A percentile compares a stretch with the other conserved stretches of the same genome.
These are phyloP conservation scores for Coffea canephora DNA, from an alignment of 257 asterid species.

Conservation along the genomic window DNA sequence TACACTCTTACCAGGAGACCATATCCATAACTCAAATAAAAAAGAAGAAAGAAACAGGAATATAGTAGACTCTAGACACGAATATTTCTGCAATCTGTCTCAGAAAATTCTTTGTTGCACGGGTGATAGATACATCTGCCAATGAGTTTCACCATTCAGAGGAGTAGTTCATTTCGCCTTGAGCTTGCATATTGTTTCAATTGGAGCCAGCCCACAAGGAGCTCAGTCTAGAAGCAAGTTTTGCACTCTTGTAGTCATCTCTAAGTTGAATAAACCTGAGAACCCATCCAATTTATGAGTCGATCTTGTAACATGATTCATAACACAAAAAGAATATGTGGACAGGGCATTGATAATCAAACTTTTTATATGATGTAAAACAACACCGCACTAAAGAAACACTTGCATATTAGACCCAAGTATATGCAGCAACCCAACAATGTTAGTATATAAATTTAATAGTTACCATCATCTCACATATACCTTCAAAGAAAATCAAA, in stretches of 20 bases:
- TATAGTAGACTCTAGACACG: neutral
- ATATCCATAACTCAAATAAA: neutral
- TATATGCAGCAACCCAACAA: neutral
- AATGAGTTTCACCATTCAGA: neutral
- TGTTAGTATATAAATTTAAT: neutral
- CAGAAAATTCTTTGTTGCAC: neutral
- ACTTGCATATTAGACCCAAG: neutral
- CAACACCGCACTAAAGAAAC: neutral
- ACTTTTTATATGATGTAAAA: neutral
- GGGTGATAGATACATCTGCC: neutral
- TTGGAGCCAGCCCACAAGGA: constrained; percentile 53
- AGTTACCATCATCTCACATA: neutral
- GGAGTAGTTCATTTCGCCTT: neutral
- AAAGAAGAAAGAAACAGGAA: neutral
- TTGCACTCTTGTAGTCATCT: constrained; percentile 97
- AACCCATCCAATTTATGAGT: constrained; percentile 17
- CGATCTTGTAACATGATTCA: neutral
- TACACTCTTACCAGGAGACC: neutral
- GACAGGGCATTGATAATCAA: neutral
- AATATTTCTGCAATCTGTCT: constrained; percentile 6
- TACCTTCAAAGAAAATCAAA: neutral
- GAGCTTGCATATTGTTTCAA: constrained; percentile 10
- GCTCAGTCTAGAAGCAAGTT: constrained; percentile 80
- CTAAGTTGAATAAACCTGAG: constrained; percentile 96
- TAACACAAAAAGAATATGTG: no score